Base-by-base conservation (phyloP, 495 filamentous ascomycete species). In the Penicillium paxilli region DNA sequence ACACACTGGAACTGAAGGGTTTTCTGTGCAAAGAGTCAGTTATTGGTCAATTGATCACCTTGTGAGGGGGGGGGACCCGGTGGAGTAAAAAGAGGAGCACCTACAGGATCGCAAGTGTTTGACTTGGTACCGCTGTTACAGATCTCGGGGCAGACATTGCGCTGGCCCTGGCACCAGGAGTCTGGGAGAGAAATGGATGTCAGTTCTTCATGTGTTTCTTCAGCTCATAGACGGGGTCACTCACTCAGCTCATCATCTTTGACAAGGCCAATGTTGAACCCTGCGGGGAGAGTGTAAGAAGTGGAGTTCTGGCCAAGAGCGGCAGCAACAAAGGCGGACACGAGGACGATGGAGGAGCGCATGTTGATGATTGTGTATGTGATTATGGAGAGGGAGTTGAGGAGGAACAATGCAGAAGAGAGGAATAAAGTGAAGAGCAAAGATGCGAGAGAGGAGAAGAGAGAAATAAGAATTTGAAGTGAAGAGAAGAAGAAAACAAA, bases 1-100 rank as follows among this genome's bases (percentile, higher is more conserved):
- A 64, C 68, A 66, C 84, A 87, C 53, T 57, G 63, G 69, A 74
- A 87, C 16, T 63, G 60, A 45, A 87, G 75, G 17, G 71, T 70
- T 32, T 53, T 61, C 83, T 85, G 51, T 17, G 14, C n/a, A 26
- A 35, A 19, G 17, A 10, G 32, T 19, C 20, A 45, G 26, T 58
- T 40, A 58, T 48, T 48, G 30, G 11, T 28, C 11, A 4, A 38
- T 0, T 50, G 33, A 32, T 45, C 19, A 47, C n/a, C n/a, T n/a
- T n/a, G n/a, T n/a, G n/a, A n/a, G n/a, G n/a, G n/a, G n/a, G n/a
- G n/a, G n/a, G n/a, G n/a, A n/a, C n/a, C n/a, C n/a, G n/a, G n/a
- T n/a, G n/a, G n/a, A n/a, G n/a, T n/a, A n/a, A n/a, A 59, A 49
- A 53, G 52, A 44, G 52, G 10, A 45, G 30, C 28, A 63, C 76